A percentile compares a stretch with the other conserved stretches of the same genome.
These are phyloP conservation scores for Candida corydali DNA, from an alignment of 805 yeast species.

Conservation along the genomic window DNA sequence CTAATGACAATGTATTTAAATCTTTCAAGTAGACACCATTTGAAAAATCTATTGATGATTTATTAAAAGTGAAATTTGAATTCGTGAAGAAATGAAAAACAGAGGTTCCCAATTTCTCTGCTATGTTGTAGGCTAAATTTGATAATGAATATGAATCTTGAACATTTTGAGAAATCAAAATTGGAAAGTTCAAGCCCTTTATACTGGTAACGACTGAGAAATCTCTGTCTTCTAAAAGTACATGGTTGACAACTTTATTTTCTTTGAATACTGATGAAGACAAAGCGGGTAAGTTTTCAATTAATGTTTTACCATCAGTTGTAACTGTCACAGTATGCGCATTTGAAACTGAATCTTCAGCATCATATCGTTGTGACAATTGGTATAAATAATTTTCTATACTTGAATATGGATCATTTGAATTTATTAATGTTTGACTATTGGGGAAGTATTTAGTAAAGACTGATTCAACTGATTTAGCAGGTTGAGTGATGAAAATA, in stretches of 20 bases:
- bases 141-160: conserved; percentile 45
- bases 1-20: conserved; percentile 14
- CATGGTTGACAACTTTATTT: conserved; percentile 54
- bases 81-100: conserved; percentile 67
- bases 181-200: conserved; percentile 62
- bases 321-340: conserved; percentile 41
- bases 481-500: conserved; percentile 44
- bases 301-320: conserved; percentile 49
- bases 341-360: conserved; percentile 11
- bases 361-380: conserved; percentile 1
- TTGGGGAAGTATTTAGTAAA: conserved; percentile 22
- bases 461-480: conserved; percentile 37
- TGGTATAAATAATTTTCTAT: conserved; percentile 13
- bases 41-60: conserved; percentile 12
- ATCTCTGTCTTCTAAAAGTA: conserved; percentile 56
- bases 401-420: conserved; percentile 51
- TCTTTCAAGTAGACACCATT: conserved; percentile 13
- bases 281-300: conserved; percentile 60
- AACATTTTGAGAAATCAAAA: conserved; percentile 62
- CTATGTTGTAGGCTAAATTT: conserved; percentile 55
- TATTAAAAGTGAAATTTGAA: conserved; percentile 10
- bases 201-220: conserved; percentile 66
- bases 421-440: conserved; percentile 29
- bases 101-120: conserved; percentile 46
- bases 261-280: conserved; percentile 31